A percentile compares a stretch with the other conserved stretches of the same genome.
Conservation (phyloP, 2,329 filamentous ascomycete species). For the Aspergillus amoenus region DNA sequence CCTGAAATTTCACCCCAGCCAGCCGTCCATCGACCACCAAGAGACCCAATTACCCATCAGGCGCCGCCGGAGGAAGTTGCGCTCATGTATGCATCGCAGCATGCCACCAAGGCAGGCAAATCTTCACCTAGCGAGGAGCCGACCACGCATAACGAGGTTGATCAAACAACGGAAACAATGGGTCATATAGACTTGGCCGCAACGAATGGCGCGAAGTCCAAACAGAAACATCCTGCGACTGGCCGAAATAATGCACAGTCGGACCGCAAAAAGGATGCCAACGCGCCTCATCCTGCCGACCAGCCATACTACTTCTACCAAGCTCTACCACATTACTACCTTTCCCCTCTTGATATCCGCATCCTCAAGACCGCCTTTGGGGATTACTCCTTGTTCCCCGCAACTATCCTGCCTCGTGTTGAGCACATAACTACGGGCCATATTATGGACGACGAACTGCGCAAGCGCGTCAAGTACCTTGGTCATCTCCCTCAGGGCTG, state of each 20-base stretch:
- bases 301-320: slow-evolving; percentile 81
- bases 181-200: slow-evolving; percentile 21
- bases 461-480: slow-evolving; percentile 83
- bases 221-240: slow-evolving; percentile 21
- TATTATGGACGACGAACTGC: slow-evolving; percentile 78
- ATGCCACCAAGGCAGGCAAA: slow-evolving; percentile 47
- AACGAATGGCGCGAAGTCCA: slow-evolving; percentile 21
- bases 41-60: slow-evolving; percentile 52
- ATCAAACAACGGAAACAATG: slow-evolving; percentile 27
- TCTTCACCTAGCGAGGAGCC: slow-evolving; percentile 31
- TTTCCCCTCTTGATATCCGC: slow-evolving; percentile 86
- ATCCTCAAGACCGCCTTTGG: slow-evolving; percentile 89
- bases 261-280: slow-evolving; percentile 29
- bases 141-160: slow-evolving; percentile 18
- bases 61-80: slow-evolving; percentile 46
- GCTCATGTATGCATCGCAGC: slow-evolving; percentile 53
- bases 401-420: slow-evolving; percentile 80
- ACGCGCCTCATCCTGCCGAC: slow-evolving; percentile 50
- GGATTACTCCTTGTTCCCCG: slow-evolving; percentile 76
- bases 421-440: slow-evolving; percentile 88
- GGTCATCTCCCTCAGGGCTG: slow-evolving; percentile 86
- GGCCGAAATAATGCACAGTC: slow-evolving; percentile 7
- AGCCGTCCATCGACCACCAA: slow-evolving; percentile 48
- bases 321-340: slow-evolving; percentile 80
- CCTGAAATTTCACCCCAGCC: slow-evolving; percentile 55